Base-by-base conservation (phyloP, 495 filamentous ascomycete genomes). In the Penicillium manginii region DNA sequence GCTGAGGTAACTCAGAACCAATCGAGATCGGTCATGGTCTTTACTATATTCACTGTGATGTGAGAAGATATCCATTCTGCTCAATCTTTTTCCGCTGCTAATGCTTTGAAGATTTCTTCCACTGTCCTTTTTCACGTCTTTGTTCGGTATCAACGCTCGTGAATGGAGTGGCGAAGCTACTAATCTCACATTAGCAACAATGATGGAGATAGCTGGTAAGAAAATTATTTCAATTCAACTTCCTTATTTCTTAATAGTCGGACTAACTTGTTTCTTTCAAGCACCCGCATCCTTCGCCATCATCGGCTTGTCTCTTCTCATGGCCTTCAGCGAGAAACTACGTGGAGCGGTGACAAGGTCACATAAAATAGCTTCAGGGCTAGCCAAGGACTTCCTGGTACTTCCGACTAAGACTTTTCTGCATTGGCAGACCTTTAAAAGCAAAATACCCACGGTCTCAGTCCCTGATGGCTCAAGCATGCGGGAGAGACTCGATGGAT, bases 31-130 rank as follows among this genome's bases (percentile, higher is more conserved):
- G 78, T 88, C 22, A 86, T 88, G 84, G 85, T 88, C 21, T 88
- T 89, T 64, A 89, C 85, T 17, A 84, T 84, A 10, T 87, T 88
- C 67, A 88, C 83, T 21, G 84, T 89, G 56, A 83, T 88, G 59
- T 88, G 82, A 66, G 71, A 1, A n/a, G 11, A 19, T 29, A 4
- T 33, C 6, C 2, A 2, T 7, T 4, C 10, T 14, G 33, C 1
- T 10, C 79, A 60, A 70, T 74, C 1, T 37, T 4, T 8, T 37
- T 37, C 59, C 63, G 21, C 14, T 12, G 26, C 57, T 58, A 32
- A 70, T 14, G n/a, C 2, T 57, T 19, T 1, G 9, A 18, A 77
- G 73, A 21, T 88, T 88, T 66, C 70, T 89, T 10, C 86, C 86
- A 0, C 69, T 88, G 3, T 84, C 81, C 18, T 89, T 89, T 72